Conservation (phyloP, 208 protist species). For the Trypanosoma vivax region DNA sequence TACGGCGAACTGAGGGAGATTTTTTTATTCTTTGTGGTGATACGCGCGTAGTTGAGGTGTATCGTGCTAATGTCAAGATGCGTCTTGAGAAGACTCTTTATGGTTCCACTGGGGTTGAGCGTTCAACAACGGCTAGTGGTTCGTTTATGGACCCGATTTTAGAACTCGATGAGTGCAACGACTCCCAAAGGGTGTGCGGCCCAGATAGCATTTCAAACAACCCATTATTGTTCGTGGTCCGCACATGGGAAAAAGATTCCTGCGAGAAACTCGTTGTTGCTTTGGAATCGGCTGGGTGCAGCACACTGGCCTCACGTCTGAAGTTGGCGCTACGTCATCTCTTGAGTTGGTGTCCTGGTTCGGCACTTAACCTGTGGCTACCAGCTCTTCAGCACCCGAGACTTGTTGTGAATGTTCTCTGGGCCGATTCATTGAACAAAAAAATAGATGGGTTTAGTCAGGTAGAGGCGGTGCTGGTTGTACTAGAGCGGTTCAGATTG, state of each 20-base stretch:
- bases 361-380: conserved; percentile 42
- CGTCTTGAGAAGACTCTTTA: conserved; percentile 3
- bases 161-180: no score
- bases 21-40: conserved; percentile 16
- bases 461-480: conserved; percentile 41
- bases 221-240: background rate
- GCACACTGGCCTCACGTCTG: background rate
- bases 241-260: conserved; percentile 13
- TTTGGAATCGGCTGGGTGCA: conserved; percentile 1
- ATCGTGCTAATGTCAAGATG: conserved; percentile 3
- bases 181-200: no score
- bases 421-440: conserved; percentile 10
- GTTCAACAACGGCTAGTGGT: background rate
- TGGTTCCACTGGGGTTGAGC: background rate
- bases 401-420: conserved; percentile 26
- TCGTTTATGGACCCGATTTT: no score
- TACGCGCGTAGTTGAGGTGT: background rate
- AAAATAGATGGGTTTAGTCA: conserved; percentile 7
- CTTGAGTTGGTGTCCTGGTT: conserved; percentile 10
- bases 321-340: background rate
- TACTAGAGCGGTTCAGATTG: conserved; percentile 53
- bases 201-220: background rate
- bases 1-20: conserved; percentile 7
- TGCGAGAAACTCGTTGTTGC: background rate
- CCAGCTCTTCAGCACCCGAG: conserved; percentile 47